Base-by-base conservation (phyloP, 352 stramenopile species). In the Phytophthora syringae region DNA sequence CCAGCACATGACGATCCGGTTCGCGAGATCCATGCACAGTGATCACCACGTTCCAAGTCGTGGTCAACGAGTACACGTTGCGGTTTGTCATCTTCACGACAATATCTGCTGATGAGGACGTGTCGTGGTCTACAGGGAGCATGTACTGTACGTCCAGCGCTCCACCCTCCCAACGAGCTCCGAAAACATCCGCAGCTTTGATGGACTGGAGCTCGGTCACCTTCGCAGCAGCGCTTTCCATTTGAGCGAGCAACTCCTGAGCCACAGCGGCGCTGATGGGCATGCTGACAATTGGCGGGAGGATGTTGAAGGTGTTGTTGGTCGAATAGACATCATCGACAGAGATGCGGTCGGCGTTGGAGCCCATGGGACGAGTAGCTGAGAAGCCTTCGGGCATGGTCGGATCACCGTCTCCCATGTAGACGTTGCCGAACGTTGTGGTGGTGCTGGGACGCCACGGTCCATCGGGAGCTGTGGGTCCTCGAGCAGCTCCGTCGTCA, bases 391-490 rank as follows among this genome's bases (percentile, higher is more conserved):
- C 82, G 1, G 84, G 83, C 18, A 87, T 89, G 24, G 86, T 91
- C 32, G 87, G 87, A 48, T 95, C 87, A 3, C 85, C 87, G 54
- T 94, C 88, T 50, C 87, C 87, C 82, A 95, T 93, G 81, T 93
- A 94, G 5, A 91, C 87, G 25, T 71, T 92, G 6, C 86, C 84
- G 52, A 84, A 94, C 5, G 86, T 74, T 20, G 86, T 70, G 13
- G 83, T 71, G 13, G 73, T 73, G 20, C 65, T 77, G 20, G 75
- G 64, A 28, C 80, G 82, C 83, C 86, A 95, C 21, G 87, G 85
- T 15, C 87, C 87, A 36, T 92, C 80, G 1, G 85, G 84, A 27
- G 79, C 86, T 16, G 70, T 67, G 28, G 73, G 84, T 53, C 87
- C 84, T 52, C 80, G 73, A 37, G 39, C 64, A 24, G 53, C 67